Conservation (phyloP, 2,329 filamentous ascomycete species). For the Nemania bipapillata region DNA sequence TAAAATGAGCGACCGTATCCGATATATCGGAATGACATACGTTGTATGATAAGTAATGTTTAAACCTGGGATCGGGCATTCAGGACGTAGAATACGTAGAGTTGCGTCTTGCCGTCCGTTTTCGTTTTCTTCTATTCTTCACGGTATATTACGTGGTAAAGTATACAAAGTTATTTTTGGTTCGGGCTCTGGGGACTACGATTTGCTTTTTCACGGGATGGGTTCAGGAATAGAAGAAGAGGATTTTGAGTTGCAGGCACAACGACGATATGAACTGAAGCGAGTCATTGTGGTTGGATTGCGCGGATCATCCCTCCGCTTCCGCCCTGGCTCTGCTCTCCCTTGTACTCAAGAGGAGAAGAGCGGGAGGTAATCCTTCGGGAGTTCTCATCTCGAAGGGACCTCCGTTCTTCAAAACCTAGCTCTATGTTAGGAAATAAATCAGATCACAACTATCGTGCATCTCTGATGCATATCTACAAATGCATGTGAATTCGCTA, state of each 20-base stretch:
- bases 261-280: slow-evolving; percentile 6
- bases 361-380: not conserved
- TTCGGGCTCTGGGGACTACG: not conserved
- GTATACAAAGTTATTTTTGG: slow-evolving; percentile 27
- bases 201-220: slow-evolving; percentile 14
- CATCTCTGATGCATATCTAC: not conserved
- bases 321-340: not conserved
- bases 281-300: not conserved
- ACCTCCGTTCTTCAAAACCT: slow-evolving; percentile 1
- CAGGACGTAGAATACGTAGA: not conserved
- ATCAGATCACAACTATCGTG: slow-evolving; percentile 9
- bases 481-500: not conserved
- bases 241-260: not conserved
- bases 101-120: slow-evolving; percentile 4
- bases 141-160: slow-evolving; percentile 24
- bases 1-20: slow-evolving; percentile 12
- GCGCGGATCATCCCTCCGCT: not conserved
- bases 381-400: slow-evolving; percentile 12
- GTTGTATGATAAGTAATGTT: slow-evolving; percentile 40
- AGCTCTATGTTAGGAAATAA: slow-evolving; percentile 9
- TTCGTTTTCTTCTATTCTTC: not conserved
- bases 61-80: slow-evolving; percentile 16
- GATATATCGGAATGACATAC: slow-evolving; percentile 15
- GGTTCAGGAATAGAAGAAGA: slow-evolving; percentile 13
- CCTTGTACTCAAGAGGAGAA: not conserved